Conservation (phyloP, 768 basidiomycete genomes). For the Kwoniella shandongensis region DNA sequence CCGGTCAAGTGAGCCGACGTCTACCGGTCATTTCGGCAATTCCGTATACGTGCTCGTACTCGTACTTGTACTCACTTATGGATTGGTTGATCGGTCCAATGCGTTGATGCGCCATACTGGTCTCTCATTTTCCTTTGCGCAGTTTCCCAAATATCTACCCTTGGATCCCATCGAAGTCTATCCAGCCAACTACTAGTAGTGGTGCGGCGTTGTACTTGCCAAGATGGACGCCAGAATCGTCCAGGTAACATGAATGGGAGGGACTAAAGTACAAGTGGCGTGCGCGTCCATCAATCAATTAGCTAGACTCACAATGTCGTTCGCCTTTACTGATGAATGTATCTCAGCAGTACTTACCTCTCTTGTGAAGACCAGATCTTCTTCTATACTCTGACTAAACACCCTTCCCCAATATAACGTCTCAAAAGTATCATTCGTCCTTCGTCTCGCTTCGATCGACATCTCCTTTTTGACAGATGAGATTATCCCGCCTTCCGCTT, state of each 20-base stretch:
- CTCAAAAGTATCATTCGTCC: slow-evolving; percentile 15
- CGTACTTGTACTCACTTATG: slow-evolving; percentile 13
- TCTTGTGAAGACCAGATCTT: slow-evolving; percentile 17
- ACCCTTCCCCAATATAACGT: slow-evolving; percentile 35
- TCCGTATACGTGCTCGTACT: too few relatives aligned
- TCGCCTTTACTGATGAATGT: neutral
- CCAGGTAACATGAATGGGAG: slow-evolving; percentile 27
- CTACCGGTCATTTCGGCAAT: too few relatives aligned
- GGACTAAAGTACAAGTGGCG: slow-evolving; percentile 4
- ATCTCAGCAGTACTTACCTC: slow-evolving; percentile 19
- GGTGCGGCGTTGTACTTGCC: neutral
- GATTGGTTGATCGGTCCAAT: slow-evolving; percentile 10
- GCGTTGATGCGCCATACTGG: slow-evolving; percentile 1
- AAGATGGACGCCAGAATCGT: slow-evolving; percentile 12
- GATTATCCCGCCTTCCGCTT: neutral
- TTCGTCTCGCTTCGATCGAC: slow-evolving; percentile 1
- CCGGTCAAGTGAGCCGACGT: too few relatives aligned
- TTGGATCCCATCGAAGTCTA: slow-evolving; percentile 34
- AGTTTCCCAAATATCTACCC: slow-evolving; percentile 16
- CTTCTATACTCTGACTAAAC: slow-evolving; percentile 28
- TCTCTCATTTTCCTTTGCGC: slow-evolving; percentile 12
- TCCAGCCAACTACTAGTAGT: slow-evolving; percentile 19
- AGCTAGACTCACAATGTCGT: too few relatives aligned
- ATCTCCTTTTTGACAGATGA: slow-evolving; percentile 1
- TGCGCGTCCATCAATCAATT: too few relatives aligned